phyloP scores from a whole-genome alignment of 1,284 basidiomycete species.

The Trichosporon inkin region DNA sequence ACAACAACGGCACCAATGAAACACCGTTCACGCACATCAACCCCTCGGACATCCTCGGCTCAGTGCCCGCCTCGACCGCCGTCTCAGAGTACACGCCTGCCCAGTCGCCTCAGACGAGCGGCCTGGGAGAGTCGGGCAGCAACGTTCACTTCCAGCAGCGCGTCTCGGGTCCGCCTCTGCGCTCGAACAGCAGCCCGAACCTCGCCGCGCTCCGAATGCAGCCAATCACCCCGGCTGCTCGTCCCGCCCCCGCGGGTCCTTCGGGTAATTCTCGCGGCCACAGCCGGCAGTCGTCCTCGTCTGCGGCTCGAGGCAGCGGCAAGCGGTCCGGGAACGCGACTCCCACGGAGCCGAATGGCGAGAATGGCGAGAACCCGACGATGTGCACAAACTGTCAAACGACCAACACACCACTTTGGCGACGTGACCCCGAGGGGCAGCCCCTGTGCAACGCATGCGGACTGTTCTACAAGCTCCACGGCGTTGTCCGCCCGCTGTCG shows the following conservation, averaged over 20 bases:
- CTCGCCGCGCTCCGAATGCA: conserved; percentile 32
- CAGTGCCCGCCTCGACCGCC: not conserved
- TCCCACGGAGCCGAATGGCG: conserved; percentile 9
- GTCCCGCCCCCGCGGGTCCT: not conserved
- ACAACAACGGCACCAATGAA: conserved; percentile 31
- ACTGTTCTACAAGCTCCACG: conserved; percentile 89
- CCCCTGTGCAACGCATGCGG: conserved; percentile 88
- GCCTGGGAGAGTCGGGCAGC: conserved; percentile 3
- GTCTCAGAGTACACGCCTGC: conserved; percentile 10
- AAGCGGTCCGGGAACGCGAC: conserved; percentile 13
- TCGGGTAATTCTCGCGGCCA: not conserved
- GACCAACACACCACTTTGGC: conserved; percentile 91
- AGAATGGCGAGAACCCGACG: conserved; percentile 63
- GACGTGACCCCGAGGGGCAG: conserved; percentile 90
- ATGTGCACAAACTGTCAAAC: conserved; percentile 92
- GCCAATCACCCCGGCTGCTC: not conserved
- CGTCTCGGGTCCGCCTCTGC: conserved; percentile 23
- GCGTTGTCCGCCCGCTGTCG: conserved; percentile 85
- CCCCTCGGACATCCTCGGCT: conserved; percentile 70
- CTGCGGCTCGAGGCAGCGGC: conserved; percentile 2
- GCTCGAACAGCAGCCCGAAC: conserved; percentile 49
- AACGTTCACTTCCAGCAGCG: conserved; percentile 29
- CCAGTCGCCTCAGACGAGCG: conserved; percentile 33
- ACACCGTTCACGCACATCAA: conserved; percentile 75
- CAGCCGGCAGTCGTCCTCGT: not conserved